Base-by-base conservation (phyloP, 768 basidiomycete species). In the Lactifluus piperatus region DNA sequence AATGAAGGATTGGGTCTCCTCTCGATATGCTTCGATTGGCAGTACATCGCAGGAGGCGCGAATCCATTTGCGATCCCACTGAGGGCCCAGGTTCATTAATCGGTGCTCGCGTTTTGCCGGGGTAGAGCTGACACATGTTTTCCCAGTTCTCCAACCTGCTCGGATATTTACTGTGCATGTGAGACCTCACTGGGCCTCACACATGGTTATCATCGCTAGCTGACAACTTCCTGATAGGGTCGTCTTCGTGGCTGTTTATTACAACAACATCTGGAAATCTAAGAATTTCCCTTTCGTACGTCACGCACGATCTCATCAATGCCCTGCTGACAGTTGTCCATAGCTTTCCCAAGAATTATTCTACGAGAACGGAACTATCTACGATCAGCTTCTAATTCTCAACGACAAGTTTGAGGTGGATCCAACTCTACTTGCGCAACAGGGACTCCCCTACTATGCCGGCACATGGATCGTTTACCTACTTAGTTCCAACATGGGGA, bases 1-100 rank as follows among this genome's bases (percentile, higher is more conserved):
- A 68, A 68, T 30, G 64, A 67, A 47, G 66, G 66, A 14, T 34
- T 69, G 0, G 68, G 68, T 24, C 44, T 69, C n/a, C 55, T 69
- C 44, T 65, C 65, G n/a, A 34, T 69, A 37, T 64, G 65, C 47
- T 68, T 69, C 44, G 68, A 69, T 51, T 69, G 57, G 65, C 62
- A 68, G 55, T 70, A 69, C 55, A 65, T 69, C 32, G 64, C 68
- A 20, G 54, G 61, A 4, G 70, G 66, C 26, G 34, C 62, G 37
- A 81, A 80, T 56, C 81, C 81, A 4, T 69, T 83, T 68, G 69
- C 75, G 3, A 81, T 81, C 27, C 83, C 83, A 0, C 68, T 85
- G 11, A 75, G 76, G 6, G 78, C 81, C 3, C 81, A 71, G 58
- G 65, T 68, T 43, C 10, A 16, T n/a, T 5, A 26, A 14, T 32